Base-by-base conservation (phyloP, 495 filamentous ascomycete species). In the Xylaria castorea region DNA sequence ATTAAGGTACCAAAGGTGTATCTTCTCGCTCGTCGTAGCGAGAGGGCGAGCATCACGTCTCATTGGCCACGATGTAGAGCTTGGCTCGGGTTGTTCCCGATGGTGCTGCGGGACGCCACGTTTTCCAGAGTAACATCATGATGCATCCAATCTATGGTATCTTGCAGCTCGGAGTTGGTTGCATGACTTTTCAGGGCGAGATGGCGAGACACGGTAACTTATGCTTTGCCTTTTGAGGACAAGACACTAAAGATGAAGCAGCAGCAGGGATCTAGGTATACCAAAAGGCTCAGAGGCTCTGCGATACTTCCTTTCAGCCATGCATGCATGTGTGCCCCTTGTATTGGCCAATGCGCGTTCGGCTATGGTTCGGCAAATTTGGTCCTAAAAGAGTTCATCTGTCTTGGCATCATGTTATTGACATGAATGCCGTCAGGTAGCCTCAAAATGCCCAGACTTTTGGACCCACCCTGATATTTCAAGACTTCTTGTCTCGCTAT, bases 151-250 rank as follows among this genome's bases (percentile, higher is more conserved):
- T 38, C 66, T 57, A 25, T 16, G 50, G 11, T 57, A 68, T 50
- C 50, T 68, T 68, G 50, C 50, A 57, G 14, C 44, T 67, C 66
- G 66, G 66, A 44, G 66, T 68, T 50, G 32, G 66, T 55, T 40
- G 50, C 48, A 9, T 57, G 66, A 57, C 20, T 42, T 36, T 67
- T 68, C 50, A 55, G 34, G 22, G 66, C 66, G 66, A 68, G 46
- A 42, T 67, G 36, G 66, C 66, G 66, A 55, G 66, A 68, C 14
- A 57, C 32, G 66, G 66, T 9, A 14, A 1, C 34, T 34, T n/a
- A 57, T 11, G 27, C 20, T 16, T 30, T 30, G 3, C 27, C 66
- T 1, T 57, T 57, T 5, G 16, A 22, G 34, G 18, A 30, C n/a
- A 55, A n/a, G 36, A 30, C 30, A 20, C 30, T 67, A 67, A 22